Percentiles rank a stretch among this genome's conserved stretches.
Conservation (phyloP, 2,329 filamentous ascomycete species). For the Bipolaris bicolor region DNA sequence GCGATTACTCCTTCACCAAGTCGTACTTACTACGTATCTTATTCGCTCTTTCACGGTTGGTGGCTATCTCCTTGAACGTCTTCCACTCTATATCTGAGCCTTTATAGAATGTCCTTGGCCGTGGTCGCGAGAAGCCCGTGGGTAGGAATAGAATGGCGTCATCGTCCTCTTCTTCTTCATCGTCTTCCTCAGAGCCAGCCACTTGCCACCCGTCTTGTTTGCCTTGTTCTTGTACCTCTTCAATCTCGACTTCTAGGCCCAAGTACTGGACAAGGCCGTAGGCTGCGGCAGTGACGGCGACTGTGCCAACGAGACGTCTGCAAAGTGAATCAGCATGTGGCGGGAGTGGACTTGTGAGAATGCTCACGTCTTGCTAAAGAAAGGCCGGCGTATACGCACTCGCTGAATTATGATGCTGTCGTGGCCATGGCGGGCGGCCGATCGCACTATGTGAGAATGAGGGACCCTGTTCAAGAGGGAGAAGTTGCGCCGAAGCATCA, state of each 20-base stretch:
- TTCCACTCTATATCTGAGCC: constrained; percentile 62
- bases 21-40: constrained; percentile 46
- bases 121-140: constrained; percentile 53
- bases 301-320: constrained; percentile 36
- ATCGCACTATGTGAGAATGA: constrained; percentile 30
- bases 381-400: constrained; percentile 50
- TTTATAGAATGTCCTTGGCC: constrained; percentile 53
- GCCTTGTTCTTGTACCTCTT: constrained; percentile 22
- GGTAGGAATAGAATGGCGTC: constrained; percentile 55
- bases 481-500: constrained; percentile 46
- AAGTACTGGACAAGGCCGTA: constrained; percentile 34
- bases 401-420: constrained; percentile 43
- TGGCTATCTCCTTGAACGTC: constrained; percentile 55
- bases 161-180: constrained; percentile 39
- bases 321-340: constrained; percentile 13
- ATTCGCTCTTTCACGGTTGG: constrained; percentile 49
- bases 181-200: constrained; percentile 31
- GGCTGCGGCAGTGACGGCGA: constrained; percentile 23
- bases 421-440: constrained; percentile 40
- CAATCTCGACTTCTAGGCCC: constrained; percentile 32
- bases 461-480: constrained; percentile 41
- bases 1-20: not conserved
- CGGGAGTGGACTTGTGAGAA: constrained; percentile 4
- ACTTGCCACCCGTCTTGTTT: constrained; percentile 20
- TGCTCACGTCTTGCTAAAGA: constrained; percentile 45